These are phyloP conservation scores for Eucalyptus shirleyi DNA, from an alignment of 345 rosid genomes.

Conservation along the genomic window DNA sequence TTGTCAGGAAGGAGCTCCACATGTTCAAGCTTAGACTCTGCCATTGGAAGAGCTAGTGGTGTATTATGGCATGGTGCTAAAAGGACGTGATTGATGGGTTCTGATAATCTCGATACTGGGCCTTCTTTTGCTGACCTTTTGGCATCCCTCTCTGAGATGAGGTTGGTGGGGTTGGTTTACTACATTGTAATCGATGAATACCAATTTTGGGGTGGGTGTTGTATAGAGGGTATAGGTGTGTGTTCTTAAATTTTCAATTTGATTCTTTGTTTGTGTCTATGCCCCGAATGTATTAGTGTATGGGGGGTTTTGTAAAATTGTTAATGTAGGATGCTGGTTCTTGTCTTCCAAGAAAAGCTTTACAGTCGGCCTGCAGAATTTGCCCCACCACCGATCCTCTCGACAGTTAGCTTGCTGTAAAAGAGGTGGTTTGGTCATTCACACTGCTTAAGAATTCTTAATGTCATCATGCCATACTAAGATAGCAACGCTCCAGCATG, in stretches of 20 bases:
- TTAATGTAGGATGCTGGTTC: background rate
- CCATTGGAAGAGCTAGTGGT: background rate
- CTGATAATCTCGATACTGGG: background rate
- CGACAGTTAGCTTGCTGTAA: background rate
- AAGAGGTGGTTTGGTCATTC: background rate
- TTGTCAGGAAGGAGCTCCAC: background rate
- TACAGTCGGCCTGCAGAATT: background rate
- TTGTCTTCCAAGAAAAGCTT: background rate
- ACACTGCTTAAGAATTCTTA: background rate
- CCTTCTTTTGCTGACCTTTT: background rate
- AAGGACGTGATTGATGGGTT: background rate
- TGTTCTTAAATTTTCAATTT: background rate
- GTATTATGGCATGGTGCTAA: background rate
- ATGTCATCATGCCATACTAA: background rate
- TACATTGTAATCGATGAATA: conserved; percentile 9
- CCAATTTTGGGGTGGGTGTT: conserved; percentile 28
- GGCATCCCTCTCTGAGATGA: conserved; percentile 1
- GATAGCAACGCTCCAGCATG: background rate
- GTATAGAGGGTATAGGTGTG: conserved; percentile 30
- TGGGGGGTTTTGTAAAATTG: background rate
- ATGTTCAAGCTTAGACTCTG: background rate
- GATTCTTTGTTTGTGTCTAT: conserved; percentile 1
- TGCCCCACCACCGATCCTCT: background rate
- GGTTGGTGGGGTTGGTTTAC: background rate
- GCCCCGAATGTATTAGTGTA: background rate